Conservation (phyloP, 1,284 basidiomycete species). For the Agroathelia rolfsii region DNA sequence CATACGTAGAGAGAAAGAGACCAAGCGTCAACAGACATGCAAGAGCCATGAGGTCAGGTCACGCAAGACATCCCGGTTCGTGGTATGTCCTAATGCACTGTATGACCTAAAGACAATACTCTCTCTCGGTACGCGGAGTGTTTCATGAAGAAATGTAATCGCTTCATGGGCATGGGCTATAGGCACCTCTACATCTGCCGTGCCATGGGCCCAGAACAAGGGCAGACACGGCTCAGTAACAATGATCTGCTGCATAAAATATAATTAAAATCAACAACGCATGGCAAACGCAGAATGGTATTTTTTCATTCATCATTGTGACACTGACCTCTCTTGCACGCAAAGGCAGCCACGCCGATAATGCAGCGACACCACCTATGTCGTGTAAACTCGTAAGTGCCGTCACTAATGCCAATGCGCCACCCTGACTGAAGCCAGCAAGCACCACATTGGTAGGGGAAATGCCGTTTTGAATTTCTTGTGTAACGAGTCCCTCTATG, state of each 20-base stretch:
- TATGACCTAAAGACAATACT: conserved; percentile 23
- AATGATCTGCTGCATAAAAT: conserved; percentile 19
- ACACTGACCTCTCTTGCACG: conserved; percentile 23
- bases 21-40: too few relatives aligned
- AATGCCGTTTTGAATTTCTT: conserved; percentile 27
- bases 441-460: conserved; percentile 29
- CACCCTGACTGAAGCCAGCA: conserved; percentile 37
- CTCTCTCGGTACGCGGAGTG: conserved; percentile 17
- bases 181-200: conserved; percentile 27
- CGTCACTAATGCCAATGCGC: conserved; percentile 27
- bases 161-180: conserved; percentile 24
- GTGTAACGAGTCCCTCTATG: conserved; percentile 30
- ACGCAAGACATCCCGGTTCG: conserved; percentile 25
- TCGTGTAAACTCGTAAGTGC: conserved; percentile 31
- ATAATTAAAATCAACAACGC: conserved; percentile 1
- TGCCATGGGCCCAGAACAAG: conserved; percentile 33
- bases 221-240: conserved; percentile 25
- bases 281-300: not conserved
- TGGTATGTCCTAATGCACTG: conserved; percentile 24
- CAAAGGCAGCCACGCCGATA: conserved; percentile 35
- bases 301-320: too few relatives aligned
- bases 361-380: conserved; percentile 31
- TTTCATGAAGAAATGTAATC: conserved; percentile 22
- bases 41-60: conserved; percentile 38
- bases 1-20: too few relatives aligned